Base-by-base conservation (phyloP, 192 early-diverging fungal genomes). In the Backusella sp. region DNA sequence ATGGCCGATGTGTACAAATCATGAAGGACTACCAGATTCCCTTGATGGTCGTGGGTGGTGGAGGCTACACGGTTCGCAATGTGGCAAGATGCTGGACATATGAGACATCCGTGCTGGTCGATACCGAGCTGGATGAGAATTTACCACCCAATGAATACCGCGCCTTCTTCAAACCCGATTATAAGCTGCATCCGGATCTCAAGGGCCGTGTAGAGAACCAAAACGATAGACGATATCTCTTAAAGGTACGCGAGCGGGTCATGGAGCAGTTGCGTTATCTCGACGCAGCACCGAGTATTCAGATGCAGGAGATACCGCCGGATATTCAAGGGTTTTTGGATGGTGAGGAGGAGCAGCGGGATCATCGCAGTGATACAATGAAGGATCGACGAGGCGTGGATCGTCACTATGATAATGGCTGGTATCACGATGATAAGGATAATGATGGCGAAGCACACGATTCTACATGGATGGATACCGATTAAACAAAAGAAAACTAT, bases 51-150 rank as follows among this genome's bases (percentile, higher is more conserved):
- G 85, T 97, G 6, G 94, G 94, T 36, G 96, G 94, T 30, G 96
- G 98, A 15, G 98, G 98, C 2, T 99, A 99, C 77, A 97, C 90
- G n/a, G 91, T 91, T 30, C 76, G 92, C 5, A 96, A 98, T 84
- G 95, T 96, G 0, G 94, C 96, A 6, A 83, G 96, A 19, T 95
- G 96, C 77, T 99, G 97, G 96, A 89, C 94, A 26, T 97, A 96
- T 70, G 92, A 99, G 78, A 99, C 98, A 0, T 93, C 94, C 0
- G 84, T 95, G 14, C 87, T 95, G 1, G 88, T 94, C 2, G 94
- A 93, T 75, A 82, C 89, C 0, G 91, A 93, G 14, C 84, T 98
- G 6, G 86, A 88, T 15, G 84, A 93, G 42, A 90, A 91, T 32
- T 79, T 99, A 15, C 96, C 96, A 1, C 80, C 86, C 23, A 89